Evolutionary conservation across 2,329 filamentous ascomycete genomes (phyloP), one percentile per base, ranked within the genome.

Genomic region (Colletotrichum echinochloae): DNA sequence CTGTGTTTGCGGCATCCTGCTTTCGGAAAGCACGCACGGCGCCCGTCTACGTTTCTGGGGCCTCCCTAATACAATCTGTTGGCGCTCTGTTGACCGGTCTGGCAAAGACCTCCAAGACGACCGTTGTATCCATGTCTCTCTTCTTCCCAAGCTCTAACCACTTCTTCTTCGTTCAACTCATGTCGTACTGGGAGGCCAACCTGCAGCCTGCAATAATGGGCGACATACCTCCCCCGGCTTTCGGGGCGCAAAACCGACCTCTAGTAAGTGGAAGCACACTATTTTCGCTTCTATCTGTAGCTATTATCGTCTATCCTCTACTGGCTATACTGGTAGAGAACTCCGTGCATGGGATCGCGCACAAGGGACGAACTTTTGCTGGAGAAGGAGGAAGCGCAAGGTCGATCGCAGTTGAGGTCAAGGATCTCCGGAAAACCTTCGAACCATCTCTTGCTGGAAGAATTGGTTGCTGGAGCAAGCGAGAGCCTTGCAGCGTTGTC

Each of bases 1-100:
- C 85, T n/a, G 85, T 92, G 14, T 91, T 91, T 3, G 79, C 76
- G 1, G 78, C 81, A 0, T 72, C 80, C n/a, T 83, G 81, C 71
- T 83, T 83, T 74, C 75, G 73, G 37, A 77, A 75, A 62, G 74
- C 78, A 3, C 75, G 75, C 9, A 74, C 78, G 14, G 78, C 78
- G 1, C 75, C 78, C 63, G 75, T 81, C 52, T 77, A 77, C 59
- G 76, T 80, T n/a, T 72, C 76, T 8, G 72, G 75, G 1, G 72
- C 76, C 41, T 76, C 78, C 44, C 65, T 79, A 14, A 57, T 79
- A 4, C 70, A 81, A 4, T 76, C 77, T n/a, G 72, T 74, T 6
- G 16, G 26, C 48, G n/a, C 57, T 28, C 18, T 62, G 51, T 18
- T 57, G n/a, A 57, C 48, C 23, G 44, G 56, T 12, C 55, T 49